Evolutionary conservation across 768 basidiomycete species (phyloP).

Genomic region (Trametes villosa): DNA sequence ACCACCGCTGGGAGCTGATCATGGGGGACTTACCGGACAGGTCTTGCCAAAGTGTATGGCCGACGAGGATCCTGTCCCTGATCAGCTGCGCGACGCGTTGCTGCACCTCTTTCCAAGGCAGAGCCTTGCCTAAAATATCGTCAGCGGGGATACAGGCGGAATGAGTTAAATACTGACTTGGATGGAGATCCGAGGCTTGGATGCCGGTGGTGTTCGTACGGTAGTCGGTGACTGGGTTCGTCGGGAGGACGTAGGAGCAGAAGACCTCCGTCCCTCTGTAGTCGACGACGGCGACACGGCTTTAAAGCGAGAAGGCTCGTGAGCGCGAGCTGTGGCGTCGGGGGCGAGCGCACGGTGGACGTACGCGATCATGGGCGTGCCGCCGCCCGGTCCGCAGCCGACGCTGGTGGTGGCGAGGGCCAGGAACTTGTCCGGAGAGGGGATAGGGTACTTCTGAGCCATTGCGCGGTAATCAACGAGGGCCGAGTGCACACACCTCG

Average conservation of each 20-base stretch:
- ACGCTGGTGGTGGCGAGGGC: conserved; percentile 61
- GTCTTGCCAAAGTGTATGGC: conserved; percentile 82
- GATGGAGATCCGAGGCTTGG: conserved; percentile 44
- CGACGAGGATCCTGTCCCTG: conserved; percentile 72
- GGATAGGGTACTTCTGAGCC: conserved; percentile 32
- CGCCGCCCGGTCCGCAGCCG: conserved; percentile 82
- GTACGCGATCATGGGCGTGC: conserved; percentile 83
- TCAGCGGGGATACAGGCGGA: background rate
- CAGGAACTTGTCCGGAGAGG: conserved; percentile 50
- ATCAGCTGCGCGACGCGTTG: conserved; percentile 66
- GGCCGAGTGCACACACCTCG: conserved; percentile 12
- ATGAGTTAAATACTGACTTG: conserved; percentile 35
- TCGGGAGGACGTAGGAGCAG: conserved; percentile 71
- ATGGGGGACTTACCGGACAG: conserved; percentile 61
- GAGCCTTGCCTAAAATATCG: conserved; percentile 47
- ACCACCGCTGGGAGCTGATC: background rate
- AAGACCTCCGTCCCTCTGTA: conserved; percentile 57
- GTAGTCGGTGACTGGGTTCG: conserved; percentile 71
- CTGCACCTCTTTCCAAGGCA: conserved; percentile 67
- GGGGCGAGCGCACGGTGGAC: conserved; percentile 39
- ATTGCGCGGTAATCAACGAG: conserved; percentile 19
- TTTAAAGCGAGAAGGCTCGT: conserved; percentile 28
- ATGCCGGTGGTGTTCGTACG: conserved; percentile 68
- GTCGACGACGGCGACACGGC: conserved; percentile 46
- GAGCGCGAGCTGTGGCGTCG: conserved; percentile 20